phyloP scores from a whole-genome alignment of 108 stramenopile species.

The Mediolabrus comicus region DNA sequence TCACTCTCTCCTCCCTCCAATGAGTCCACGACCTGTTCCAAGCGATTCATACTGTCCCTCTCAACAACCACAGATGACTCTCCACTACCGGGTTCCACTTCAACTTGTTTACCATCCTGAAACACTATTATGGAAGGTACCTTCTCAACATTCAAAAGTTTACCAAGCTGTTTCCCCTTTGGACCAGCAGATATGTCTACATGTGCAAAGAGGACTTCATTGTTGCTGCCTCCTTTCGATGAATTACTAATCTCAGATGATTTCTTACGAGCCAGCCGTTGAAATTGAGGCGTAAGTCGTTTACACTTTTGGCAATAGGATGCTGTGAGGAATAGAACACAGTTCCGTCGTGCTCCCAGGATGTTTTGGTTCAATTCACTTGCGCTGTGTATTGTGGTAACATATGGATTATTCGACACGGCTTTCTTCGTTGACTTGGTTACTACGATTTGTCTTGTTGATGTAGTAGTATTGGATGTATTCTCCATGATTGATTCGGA shows the following conservation, averaged over 20 bases:
- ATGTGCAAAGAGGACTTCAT: constrained; percentile 48
- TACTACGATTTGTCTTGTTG: constrained; percentile 8
- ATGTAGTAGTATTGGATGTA: background rate
- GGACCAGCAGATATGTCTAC: constrained; percentile 49
- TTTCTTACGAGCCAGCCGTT: constrained; percentile 54
- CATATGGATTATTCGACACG: constrained; percentile 39
- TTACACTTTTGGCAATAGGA: constrained; percentile 71
- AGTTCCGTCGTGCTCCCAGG: constrained; percentile 34
- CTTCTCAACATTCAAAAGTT: constrained; percentile 52
- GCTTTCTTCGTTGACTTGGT: constrained; percentile 2
- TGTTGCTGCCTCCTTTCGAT: background rate
- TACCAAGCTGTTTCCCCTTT: constrained; percentile 54
- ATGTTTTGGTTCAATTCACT: constrained; percentile 48
- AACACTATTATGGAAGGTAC: constrained; percentile 70
- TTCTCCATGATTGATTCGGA: background rate
- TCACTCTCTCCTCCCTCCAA: constrained; percentile 1
- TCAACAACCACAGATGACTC: constrained; percentile 10
- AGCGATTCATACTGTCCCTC: constrained; percentile 2
- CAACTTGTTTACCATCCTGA: constrained; percentile 43
- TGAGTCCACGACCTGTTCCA: background rate
- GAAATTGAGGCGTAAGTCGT: constrained; percentile 49
- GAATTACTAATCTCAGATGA: constrained; percentile 15
- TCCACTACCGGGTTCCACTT: background rate
- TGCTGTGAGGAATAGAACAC: constrained; percentile 65
- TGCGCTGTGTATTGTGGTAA: constrained; percentile 41